Conservation (phyloP, 345 rosid genomes). For the Hirschfeldia incana region DNA sequence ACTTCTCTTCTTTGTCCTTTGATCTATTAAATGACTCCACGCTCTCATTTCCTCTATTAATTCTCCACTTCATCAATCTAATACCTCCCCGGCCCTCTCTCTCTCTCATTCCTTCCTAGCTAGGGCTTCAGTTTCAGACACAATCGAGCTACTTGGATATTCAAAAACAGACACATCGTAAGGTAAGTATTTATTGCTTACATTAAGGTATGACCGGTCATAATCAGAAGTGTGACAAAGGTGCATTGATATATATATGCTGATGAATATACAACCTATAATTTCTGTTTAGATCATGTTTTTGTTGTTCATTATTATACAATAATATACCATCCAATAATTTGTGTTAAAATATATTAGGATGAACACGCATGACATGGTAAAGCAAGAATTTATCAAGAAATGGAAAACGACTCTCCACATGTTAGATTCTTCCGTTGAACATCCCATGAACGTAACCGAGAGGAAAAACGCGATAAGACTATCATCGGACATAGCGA, state of each 20-base stretch:
- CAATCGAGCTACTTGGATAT: slow-evolving; percentile 13
- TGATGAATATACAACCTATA: not conserved
- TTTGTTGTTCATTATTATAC: not conserved
- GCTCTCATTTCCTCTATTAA: slow-evolving; percentile 44
- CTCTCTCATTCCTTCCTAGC: not conserved
- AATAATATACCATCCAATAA: not conserved
- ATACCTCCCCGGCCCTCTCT: slow-evolving; percentile 18
- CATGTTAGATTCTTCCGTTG: slow-evolving; percentile 39
- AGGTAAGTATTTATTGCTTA: slow-evolving; percentile 20
- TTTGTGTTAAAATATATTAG: not conserved
- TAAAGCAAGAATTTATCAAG: slow-evolving; percentile 69
- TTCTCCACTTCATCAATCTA: slow-evolving; percentile 16
- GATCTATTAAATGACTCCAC: slow-evolving; percentile 58
- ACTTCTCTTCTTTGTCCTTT: slow-evolving; percentile 47
- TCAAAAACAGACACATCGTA: not conserved
- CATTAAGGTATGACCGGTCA: not conserved
- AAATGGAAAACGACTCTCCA: slow-evolving; percentile 69
- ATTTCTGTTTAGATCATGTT: not conserved
- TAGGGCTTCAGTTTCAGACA: slow-evolving; percentile 34
- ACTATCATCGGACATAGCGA: slow-evolving; percentile 80
- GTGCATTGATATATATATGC: not conserved
- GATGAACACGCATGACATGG: slow-evolving; percentile 31
- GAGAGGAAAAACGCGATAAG: slow-evolving; percentile 73
- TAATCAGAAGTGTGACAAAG: not conserved
- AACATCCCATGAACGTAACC: slow-evolving; percentile 46